Evolutionary conservation across 2,329 filamentous ascomycete species (phyloP).

Genomic region (Chaetomiaceae sp.): DNA sequence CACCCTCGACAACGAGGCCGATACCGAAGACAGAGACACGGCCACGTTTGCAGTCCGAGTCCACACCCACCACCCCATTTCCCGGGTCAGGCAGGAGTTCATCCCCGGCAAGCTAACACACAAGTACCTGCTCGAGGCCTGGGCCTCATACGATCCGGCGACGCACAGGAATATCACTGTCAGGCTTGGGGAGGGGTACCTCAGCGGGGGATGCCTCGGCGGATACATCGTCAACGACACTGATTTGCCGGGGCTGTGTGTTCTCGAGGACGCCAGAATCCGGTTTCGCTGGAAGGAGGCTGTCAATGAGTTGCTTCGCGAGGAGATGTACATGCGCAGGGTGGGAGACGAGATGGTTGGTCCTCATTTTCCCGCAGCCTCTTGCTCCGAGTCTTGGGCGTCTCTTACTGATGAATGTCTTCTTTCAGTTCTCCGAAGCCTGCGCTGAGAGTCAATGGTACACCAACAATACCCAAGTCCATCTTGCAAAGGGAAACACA

Average conservation of each 20-base stretch:
- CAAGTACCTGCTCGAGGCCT: neutral
- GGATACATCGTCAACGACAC: conserved; percentile 10
- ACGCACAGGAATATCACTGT: conserved; percentile 1
- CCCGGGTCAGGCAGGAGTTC: neutral
- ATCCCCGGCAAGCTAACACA: neutral
- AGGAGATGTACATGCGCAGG: conserved; percentile 10
- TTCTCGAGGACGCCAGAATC: neutral
- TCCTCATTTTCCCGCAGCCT: neutral
- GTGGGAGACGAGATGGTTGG: neutral
- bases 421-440: neutral
- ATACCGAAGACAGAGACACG: neutral
- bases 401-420: neutral
- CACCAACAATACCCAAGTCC: neutral
- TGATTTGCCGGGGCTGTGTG: neutral
- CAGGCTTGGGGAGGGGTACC: neutral
- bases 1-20: neutral
- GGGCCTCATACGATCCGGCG: neutral
- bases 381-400: too few species aligned
- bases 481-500: too few species aligned
- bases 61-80: neutral
- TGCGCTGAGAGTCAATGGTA: neutral
- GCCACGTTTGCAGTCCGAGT: neutral
- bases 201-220: neutral
- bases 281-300: conserved; percentile 4
- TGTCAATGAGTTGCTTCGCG: conserved; percentile 1